Percentiles rank a stretch among this genome's conserved stretches.
These are phyloP conservation scores for Dalbergia cochinchinensis DNA, from an alignment of 306 rosid species.

Conservation along the genomic window DNA sequence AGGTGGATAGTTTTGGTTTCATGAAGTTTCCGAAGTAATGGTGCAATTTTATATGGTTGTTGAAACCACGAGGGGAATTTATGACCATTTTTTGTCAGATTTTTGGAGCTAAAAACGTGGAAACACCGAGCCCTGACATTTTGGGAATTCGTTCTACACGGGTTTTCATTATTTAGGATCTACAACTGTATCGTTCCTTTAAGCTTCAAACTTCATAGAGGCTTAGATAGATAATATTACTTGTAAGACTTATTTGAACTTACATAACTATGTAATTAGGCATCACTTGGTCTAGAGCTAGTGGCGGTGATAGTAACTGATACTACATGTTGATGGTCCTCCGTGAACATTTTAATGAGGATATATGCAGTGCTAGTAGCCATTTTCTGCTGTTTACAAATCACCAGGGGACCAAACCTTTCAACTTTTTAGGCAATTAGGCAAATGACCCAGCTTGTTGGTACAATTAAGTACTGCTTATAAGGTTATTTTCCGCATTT, in stretches of 20 bases:
- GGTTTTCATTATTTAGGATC: conserved; percentile 30
- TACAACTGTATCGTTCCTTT: conserved; percentile 15
- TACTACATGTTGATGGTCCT: neutral
- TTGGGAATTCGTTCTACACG: conserved; percentile 5
- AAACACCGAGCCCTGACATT: neutral
- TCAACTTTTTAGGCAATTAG: no score
- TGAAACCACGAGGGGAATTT: conserved; percentile 18
- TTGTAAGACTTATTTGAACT: conserved; percentile 11
- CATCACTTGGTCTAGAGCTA: neutral
- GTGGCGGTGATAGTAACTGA: no score
- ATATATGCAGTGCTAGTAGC: no score
- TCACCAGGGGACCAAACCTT: no score
- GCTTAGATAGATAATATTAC: neutral
- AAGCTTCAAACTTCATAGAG: conserved; percentile 17
- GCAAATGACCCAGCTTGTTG: no score
- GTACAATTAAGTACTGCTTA: no score
- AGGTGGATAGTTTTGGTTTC: conserved; percentile 39
- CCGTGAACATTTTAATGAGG: conserved; percentile 1
- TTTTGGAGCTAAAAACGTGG: conserved; percentile 17
- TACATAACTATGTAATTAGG: conserved; percentile 5
- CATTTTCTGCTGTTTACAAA: no score
- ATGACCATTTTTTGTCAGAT: neutral
- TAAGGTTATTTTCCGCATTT: no score
- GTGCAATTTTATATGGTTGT: conserved; percentile 33
- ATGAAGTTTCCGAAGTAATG: conserved; percentile 32